Conservation (phyloP, 1,139 yeast genomes). For the Candida albicans region DNA sequence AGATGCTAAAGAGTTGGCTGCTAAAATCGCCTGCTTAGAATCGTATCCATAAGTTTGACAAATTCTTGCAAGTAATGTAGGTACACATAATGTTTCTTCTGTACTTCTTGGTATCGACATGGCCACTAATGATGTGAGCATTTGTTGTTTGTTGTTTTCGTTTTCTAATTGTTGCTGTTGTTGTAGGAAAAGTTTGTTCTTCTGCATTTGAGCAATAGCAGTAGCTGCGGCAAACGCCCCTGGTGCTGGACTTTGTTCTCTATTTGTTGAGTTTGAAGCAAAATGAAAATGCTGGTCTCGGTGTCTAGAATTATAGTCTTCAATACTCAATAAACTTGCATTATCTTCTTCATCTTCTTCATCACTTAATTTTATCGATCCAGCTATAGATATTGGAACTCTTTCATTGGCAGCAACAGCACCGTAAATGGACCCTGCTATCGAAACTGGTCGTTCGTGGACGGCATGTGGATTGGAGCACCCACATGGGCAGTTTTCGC, state of each 20-base stretch:
- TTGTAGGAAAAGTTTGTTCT: conserved; percentile 24
- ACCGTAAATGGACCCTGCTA: conserved; percentile 56
- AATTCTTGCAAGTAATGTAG: conserved; percentile 65
- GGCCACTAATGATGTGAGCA: conserved; percentile 66
- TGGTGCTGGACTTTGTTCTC: conserved; percentile 64
- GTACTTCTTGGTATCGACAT: conserved; percentile 75
- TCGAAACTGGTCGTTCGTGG: conserved; percentile 63
- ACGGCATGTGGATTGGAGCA: conserved; percentile 57
- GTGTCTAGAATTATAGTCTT: conserved; percentile 22
- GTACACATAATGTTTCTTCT: conserved; percentile 72
- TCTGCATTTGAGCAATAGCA: conserved; percentile 57
- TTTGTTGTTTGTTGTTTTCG: conserved; percentile 47
- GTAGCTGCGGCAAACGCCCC: conserved; percentile 77
- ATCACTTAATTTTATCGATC: conserved; percentile 48
- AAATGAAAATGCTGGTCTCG: conserved; percentile 9
- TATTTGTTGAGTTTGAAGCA: conserved; percentile 19
- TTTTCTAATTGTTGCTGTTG: conserved; percentile 23
- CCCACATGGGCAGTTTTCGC: conserved; percentile 49
- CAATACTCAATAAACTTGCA: conserved; percentile 32
- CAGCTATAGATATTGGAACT: conserved; percentile 29
- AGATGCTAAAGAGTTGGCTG: conserved; percentile 70
- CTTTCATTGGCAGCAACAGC: conserved; percentile 16
- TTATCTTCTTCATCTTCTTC: conserved; percentile 47
- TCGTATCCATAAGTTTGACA: conserved; percentile 71
- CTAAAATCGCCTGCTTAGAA: conserved; percentile 63